A percentile compares a stretch with the other conserved stretches of the same genome.
Evolutionary conservation across 1,284 basidiomycete species (phyloP).

Genomic region (Phellinidium pouzarii): DNA sequence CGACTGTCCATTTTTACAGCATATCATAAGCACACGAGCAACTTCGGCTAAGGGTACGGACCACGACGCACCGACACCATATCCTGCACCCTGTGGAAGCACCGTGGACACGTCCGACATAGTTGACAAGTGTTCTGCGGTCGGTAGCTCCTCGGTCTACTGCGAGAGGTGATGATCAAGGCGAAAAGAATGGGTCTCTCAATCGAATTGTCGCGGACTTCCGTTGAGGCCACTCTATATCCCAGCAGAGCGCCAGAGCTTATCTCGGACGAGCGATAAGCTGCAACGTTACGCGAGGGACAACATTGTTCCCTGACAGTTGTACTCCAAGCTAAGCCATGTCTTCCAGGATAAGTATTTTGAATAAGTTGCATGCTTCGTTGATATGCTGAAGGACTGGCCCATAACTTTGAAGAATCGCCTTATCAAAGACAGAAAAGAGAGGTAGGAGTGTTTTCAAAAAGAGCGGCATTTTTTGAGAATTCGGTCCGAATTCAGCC

Average conservation of each 20-base stretch:
- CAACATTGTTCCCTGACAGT: too few relatives aligned
- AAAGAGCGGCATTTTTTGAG: too few relatives aligned
- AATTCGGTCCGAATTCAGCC: too few relatives aligned
- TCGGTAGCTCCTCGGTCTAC: background rate
- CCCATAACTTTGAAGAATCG: too few relatives aligned
- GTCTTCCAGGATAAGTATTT: too few relatives aligned
- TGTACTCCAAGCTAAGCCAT: too few relatives aligned
- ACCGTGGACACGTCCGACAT: constrained; percentile 24
- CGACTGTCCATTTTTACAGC: constrained; percentile 32
- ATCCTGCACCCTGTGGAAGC: constrained; percentile 66
- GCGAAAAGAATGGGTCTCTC: background rate
- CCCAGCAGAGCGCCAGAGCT: background rate
- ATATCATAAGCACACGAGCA: background rate
- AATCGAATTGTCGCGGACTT: background rate
- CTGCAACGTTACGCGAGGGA: too few relatives aligned
- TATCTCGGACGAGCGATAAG: background rate
- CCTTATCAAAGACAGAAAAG: too few relatives aligned
- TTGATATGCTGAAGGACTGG: too few relatives aligned
- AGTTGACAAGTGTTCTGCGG: background rate
- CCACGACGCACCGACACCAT: constrained; percentile 68
- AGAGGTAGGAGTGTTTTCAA: too few relatives aligned
- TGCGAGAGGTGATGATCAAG: background rate
- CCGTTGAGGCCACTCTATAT: background rate
- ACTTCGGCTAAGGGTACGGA: constrained; percentile 1
- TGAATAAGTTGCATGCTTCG: too few relatives aligned